Conservation (phyloP, 768 basidiomycete genomes). For the Myochromella boudieri region DNA sequence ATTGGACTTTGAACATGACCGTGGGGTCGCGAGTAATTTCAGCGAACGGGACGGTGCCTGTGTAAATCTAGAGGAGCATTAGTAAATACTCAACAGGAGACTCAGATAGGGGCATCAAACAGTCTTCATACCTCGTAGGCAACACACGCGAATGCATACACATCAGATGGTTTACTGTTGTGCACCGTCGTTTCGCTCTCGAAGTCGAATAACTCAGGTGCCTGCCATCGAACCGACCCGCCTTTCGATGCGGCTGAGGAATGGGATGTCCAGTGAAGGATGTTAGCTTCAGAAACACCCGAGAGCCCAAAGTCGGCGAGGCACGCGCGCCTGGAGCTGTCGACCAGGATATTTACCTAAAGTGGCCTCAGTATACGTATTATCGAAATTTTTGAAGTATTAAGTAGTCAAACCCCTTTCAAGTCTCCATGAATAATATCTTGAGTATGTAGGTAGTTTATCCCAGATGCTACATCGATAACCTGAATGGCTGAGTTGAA, state of each 20-base stretch:
- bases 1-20: not conserved
- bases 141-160: not conserved
- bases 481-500: not conserved
- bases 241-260: not conserved
- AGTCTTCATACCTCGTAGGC: not conserved
- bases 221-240: not conserved
- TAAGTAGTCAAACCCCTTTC: constrained; percentile 2
- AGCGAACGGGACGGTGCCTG: not conserved
- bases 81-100: too few species aligned
- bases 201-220: not conserved
- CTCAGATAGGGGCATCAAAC: not conserved
- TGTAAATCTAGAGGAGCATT: not conserved
- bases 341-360: not conserved
- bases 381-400: not conserved
- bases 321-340: not conserved
- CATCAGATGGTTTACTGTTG: not conserved
- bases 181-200: not conserved
- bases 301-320: constrained; percentile 1
- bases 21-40: not conserved
- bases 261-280: not conserved
- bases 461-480: constrained; percentile 6
- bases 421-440: constrained; percentile 11
- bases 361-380: not conserved
- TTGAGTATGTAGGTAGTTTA: constrained; percentile 8
- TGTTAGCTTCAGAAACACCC: not conserved